phyloP scores from a whole-genome alignment of 2,329 filamentous ascomycete genomes.

The Sclerotinia spermophila region DNA sequence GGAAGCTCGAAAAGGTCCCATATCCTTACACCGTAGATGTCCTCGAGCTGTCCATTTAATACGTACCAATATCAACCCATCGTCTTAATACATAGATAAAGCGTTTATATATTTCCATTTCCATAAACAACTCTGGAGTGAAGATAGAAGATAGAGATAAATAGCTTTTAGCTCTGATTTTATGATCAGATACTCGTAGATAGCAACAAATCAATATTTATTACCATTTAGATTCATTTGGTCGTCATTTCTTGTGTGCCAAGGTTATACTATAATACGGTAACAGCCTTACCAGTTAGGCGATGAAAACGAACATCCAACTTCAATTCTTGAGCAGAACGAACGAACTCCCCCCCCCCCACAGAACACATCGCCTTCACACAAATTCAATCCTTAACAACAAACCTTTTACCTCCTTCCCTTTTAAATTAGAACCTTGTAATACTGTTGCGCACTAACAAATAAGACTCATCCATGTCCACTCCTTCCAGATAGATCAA shows the following conservation, averaged over 20 bases:
- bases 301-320: slow-evolving; percentile 7
- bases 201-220: not conserved
- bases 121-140: not conserved
- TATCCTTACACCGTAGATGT: not conserved
- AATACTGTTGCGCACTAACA: slow-evolving; percentile 10
- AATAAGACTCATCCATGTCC: slow-evolving; percentile 29
- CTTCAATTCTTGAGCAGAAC: slow-evolving; percentile 11
- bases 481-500: slow-evolving; percentile 35
- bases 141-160: not conserved
- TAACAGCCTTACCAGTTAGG: not conserved
- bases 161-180: not conserved
- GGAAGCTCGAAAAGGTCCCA: not conserved
- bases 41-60: not conserved
- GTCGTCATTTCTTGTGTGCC: not conserved
- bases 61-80: not conserved
- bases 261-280: not conserved
- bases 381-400: slow-evolving; percentile 11
- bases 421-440: not conserved
- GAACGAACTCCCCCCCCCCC: slow-evolving; percentile 2
- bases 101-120: not conserved
- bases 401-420: not conserved
- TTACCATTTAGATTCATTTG: not conserved
- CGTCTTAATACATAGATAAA: not conserved
- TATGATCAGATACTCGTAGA: not conserved
- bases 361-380: slow-evolving; percentile 14